Conservation (phyloP, 1,284 basidiomycete species). For the Xerocomus minutiporus region DNA sequence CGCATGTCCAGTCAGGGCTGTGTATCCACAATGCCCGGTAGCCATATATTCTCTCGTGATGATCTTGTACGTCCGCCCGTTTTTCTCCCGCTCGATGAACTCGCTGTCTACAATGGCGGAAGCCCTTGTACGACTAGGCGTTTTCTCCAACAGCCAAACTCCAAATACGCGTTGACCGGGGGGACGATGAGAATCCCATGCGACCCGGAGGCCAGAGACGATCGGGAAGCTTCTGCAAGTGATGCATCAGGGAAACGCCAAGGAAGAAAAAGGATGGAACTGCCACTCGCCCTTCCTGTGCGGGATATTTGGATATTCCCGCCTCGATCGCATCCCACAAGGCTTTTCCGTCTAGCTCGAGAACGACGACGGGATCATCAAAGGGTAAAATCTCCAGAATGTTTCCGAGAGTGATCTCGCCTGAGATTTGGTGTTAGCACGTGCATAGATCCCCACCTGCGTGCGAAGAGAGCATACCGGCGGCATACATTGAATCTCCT, state of each 20-base stretch:
- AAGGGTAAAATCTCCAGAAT: slow-evolving; percentile 87
- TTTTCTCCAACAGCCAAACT: slow-evolving; percentile 57
- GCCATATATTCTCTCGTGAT: slow-evolving; percentile 74
- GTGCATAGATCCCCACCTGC: background rate
- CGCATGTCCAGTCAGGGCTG: slow-evolving; percentile 57
- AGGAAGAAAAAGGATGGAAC: background rate
- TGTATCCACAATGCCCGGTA: slow-evolving; percentile 75
- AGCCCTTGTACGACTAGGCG: slow-evolving; percentile 36
- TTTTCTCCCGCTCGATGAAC: slow-evolving; percentile 48
- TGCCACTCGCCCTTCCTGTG: slow-evolving; percentile 75
- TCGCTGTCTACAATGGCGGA: slow-evolving; percentile 44
- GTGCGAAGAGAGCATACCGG: slow-evolving; percentile 45
- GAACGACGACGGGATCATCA: slow-evolving; percentile 79
- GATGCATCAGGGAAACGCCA: slow-evolving; percentile 24
- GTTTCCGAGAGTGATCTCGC: slow-evolving; percentile 76
- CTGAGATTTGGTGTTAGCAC: slow-evolving; percentile 33
- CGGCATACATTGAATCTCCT: slow-evolving; percentile 82
- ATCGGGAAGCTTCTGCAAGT: slow-evolving; percentile 73
- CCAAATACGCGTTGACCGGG: slow-evolving; percentile 68
- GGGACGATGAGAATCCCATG: slow-evolving; percentile 75
- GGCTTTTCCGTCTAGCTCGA: slow-evolving; percentile 76
- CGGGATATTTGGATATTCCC: slow-evolving; percentile 76
- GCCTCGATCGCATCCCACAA: slow-evolving; percentile 85
- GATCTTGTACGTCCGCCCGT: slow-evolving; percentile 62
- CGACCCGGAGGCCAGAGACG: slow-evolving; percentile 74